phyloP scores from a whole-genome alignment of 257 asterid genomes.

The Rauvolfia tetraphylla region DNA sequence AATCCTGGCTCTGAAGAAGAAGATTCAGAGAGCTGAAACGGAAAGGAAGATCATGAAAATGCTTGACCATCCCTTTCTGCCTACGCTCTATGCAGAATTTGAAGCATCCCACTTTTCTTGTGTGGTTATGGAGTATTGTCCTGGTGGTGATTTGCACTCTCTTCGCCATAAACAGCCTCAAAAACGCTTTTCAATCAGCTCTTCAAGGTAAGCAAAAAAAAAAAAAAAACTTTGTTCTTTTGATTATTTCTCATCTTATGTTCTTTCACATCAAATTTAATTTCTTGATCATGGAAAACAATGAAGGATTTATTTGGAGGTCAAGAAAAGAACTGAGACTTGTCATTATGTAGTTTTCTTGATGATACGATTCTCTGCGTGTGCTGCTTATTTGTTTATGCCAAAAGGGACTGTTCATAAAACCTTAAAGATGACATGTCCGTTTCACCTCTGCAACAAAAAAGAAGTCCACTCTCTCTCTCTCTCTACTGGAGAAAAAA shows the following conservation, averaged over 20 bases:
- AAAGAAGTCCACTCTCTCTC: not conserved
- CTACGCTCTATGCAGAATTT: conserved; percentile 68
- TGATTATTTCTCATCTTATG: not conserved
- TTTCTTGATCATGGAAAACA: not conserved
- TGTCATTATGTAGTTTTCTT: conserved; percentile 30
- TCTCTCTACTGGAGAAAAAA: not conserved
- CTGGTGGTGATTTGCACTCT: conserved; percentile 88
- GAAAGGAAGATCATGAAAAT: conserved; percentile 71
- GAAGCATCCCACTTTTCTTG: conserved; percentile 73
- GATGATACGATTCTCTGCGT: conserved; percentile 16
- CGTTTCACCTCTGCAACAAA: conserved; percentile 22
- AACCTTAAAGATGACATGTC: conserved; percentile 18
- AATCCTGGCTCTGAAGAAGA: conserved; percentile 67
- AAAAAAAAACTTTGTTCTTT: too few relatives aligned
- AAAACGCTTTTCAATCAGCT: conserved; percentile 62
- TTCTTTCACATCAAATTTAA: not conserved
- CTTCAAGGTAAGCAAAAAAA: conserved; percentile 89
- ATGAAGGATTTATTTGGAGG: not conserved
- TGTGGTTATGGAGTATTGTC: conserved; percentile 78
- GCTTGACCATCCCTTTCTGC: conserved; percentile 81
- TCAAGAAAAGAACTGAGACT: conserved; percentile 9
- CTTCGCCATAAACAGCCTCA: conserved; percentile 67
- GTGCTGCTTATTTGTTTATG: conserved; percentile 25
- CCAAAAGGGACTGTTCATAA: conserved; percentile 25
- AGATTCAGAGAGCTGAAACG: conserved; percentile 72